Evolutionary conservation across 148 eudicot genomes (phyloP), one percentile per base, ranked within the genome.

Genomic region (Silene latifolia): DNA sequence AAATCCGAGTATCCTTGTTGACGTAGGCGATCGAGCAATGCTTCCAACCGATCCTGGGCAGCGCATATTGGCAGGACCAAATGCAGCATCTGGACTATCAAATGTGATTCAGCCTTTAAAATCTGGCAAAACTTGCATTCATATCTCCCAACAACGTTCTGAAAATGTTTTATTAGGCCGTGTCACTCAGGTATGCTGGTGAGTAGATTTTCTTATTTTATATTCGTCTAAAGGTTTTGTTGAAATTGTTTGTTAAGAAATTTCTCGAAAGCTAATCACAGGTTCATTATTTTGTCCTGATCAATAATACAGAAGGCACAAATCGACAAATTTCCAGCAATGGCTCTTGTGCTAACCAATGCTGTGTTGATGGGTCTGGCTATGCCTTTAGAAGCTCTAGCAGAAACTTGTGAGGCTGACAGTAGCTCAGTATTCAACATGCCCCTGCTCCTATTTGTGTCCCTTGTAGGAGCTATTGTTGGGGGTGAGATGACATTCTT

Each of bases 381-480:
- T 75, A 72, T 79, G 68, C 97, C 98, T 76, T 77, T 86, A 67
- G 81, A 89, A 78, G 98, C 96, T 74, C 84, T 92, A 48, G 96
- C 97, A 60, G 92, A 95, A 77, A 90, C 92, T 67, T 91, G 96
- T 67, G 92, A 87, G 82, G 82, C 89, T 21, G 92, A 82, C 66
- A 82, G 76, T 68, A 82, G 74, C 47, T 87, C 97, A 56, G 9
- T 87, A 39, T 76, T 88, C 78, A 85, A 74, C 74, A 95, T 92
- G 98, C 97, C 97, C n/a, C 42, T 92, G 63, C 79, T 95, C 73
- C 88, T 95, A 57, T 39, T 89, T 76, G 93, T 92, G 27, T 88
- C 98, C 77, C 86, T 95, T 51, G 58, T 88, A 65, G 97, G 98
- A 66, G 98, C 98, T 69, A 95, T 97, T 64, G 98, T 95, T 82